A percentile compares a stretch with the other conserved stretches of the same genome.
phyloP scores from a whole-genome alignment of 805 yeast genomes.

The Candida ulmi region DNA sequence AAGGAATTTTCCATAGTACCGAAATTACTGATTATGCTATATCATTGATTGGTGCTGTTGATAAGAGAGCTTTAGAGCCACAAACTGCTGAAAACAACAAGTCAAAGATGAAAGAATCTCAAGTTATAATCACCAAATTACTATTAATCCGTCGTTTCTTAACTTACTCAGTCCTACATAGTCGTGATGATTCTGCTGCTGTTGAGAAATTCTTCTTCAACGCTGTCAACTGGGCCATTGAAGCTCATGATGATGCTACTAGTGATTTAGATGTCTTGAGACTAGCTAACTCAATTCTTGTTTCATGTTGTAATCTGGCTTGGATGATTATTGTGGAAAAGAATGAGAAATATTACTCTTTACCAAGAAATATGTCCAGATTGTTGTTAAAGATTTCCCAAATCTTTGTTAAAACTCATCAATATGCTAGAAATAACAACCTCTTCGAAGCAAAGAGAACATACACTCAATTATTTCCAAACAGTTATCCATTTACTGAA shows the following conservation, averaged over 20 bases:
- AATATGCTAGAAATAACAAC: conserved; percentile 33
- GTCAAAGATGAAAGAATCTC: conserved; percentile 28
- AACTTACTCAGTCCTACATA: conserved; percentile 28
- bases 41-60: conserved; percentile 46
- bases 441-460: conserved; percentile 54
- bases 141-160: conserved; percentile 53
- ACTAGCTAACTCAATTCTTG: conserved; percentile 54
- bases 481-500: conserved; percentile 56
- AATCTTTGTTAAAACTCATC: conserved; percentile 47
- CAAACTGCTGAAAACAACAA: conserved; percentile 16
- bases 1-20: conserved; percentile 31
- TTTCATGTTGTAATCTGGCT: conserved; percentile 39
- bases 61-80: conserved; percentile 50
- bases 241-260: conserved; percentile 43
- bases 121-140: conserved; percentile 56
- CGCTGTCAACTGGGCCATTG: conserved; percentile 52
- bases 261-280: conserved; percentile 55
- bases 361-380: conserved; percentile 45
- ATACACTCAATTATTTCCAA: conserved; percentile 67
- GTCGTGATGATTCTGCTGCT: conserved; percentile 25
- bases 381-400: conserved; percentile 49
- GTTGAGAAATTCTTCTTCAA: conserved; percentile 41
- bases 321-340: conserved; percentile 30
- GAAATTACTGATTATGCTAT: conserved; percentile 37
- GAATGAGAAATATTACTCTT: conserved; percentile 26